Percentiles rank a stretch among this genome's conserved stretches.
These are phyloP conservation scores for Lentinula sp. DNA, from an alignment of 768 basidiomycete genomes.

Conservation along the genomic window DNA sequence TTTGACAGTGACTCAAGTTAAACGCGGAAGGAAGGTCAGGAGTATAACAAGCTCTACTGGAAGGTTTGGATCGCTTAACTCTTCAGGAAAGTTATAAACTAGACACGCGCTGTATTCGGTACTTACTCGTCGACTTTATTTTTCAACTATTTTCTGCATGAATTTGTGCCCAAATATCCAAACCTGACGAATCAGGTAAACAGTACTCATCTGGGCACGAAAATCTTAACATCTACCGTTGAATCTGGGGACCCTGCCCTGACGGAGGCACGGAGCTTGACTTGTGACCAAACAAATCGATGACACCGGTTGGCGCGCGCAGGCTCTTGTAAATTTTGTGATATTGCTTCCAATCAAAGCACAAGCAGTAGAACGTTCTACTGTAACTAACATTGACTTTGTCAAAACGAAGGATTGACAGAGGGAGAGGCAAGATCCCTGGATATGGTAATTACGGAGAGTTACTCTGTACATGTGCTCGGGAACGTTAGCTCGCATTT, in stretches of 20 bases:
- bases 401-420: background rate
- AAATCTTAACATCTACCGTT: background rate
- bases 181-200: background rate
- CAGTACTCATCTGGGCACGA: background rate
- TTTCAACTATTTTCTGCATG: background rate
- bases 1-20: background rate
- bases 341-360: no score
- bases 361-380: no score
- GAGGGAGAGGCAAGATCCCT: background rate
- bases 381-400: background rate
- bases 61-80: background rate
- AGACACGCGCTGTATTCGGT: background rate
- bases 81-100: background rate
- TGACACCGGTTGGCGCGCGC: background rate
- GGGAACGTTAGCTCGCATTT: background rate
- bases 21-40: background rate
- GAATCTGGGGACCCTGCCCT: background rate
- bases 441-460: background rate
- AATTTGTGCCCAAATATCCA: background rate
- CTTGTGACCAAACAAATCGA: background rate
- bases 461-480: background rate
- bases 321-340: background rate
- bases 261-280: background rate
- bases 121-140: background rate
- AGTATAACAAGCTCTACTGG: background rate